Conservation (phyloP, 2,329 filamentous ascomycete genomes). For the Xylaria polymorpha region DNA sequence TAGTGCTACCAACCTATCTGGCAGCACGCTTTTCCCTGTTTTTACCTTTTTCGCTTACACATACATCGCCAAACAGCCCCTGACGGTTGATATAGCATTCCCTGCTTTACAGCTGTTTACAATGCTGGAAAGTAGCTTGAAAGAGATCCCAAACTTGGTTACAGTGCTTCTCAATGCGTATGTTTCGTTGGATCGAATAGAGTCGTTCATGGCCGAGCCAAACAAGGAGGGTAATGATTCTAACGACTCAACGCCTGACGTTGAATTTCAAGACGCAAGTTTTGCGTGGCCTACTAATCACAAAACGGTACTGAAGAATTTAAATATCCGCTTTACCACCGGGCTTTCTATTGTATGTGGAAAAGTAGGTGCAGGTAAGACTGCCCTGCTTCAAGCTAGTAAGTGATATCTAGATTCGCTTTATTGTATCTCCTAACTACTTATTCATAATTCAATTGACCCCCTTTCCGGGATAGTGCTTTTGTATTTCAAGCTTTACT, state of each 20-base stretch:
- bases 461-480: not conserved
- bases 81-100: conserved; percentile 86
- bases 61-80: conserved; percentile 70
- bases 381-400: conserved; percentile 66
- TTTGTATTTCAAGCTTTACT: not conserved
- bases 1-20: conserved; percentile 74
- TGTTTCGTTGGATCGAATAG: conserved; percentile 84
- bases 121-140: conserved; percentile 78
- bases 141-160: conserved; percentile 79
- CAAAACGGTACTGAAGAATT: conserved; percentile 61
- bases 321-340: conserved; percentile 59
- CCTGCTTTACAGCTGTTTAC: conserved; percentile 84
- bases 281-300: conserved; percentile 83
- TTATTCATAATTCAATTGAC: not conserved
- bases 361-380: conserved; percentile 71
- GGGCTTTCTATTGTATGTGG: conserved; percentile 69
- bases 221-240: conserved; percentile 70
- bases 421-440: not conserved
- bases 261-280: conserved; percentile 71
- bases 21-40: conserved; percentile 80
- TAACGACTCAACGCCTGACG: conserved; percentile 53
- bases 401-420: conserved; percentile 17
- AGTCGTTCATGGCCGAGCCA: conserved; percentile 87
- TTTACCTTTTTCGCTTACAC: conserved; percentile 87
- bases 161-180: conserved; percentile 82